Percentiles rank a stretch among this genome's conserved stretches.
These are phyloP conservation scores for Coemansia sp. DNA, from an alignment of 192 early-diverging fungal genomes.

Conservation along the genomic window DNA sequence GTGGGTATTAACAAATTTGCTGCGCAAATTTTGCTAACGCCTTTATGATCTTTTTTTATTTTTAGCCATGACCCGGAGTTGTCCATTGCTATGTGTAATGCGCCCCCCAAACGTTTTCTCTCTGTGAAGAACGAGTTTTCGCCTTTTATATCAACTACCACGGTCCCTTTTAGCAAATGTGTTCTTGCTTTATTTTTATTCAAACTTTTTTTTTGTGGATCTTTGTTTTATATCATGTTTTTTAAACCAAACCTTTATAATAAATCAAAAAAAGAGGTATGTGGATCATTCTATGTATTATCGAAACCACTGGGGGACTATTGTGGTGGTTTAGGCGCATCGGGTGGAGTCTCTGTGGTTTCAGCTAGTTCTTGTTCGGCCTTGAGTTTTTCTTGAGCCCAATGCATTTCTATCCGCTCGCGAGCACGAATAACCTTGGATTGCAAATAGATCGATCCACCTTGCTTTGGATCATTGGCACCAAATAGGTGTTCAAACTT, in stretches of 20 bases:
- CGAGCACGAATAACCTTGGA: slow-evolving; percentile 92
- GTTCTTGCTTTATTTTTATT: not conserved
- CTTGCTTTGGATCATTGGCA: slow-evolving; percentile 80
- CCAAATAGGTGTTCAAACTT: slow-evolving; percentile 88
- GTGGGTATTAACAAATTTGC: not conserved
- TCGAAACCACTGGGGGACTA: not conserved
- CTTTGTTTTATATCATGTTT: not conserved
- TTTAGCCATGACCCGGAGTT: not conserved
- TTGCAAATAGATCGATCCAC: slow-evolving; percentile 94
- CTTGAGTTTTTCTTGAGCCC: slow-evolving; percentile 59
- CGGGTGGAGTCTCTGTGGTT: not conserved
- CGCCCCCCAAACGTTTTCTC: not conserved
- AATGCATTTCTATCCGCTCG: slow-evolving; percentile 92
- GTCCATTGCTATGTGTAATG: slow-evolving; percentile 7
- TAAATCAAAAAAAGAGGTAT: not conserved
- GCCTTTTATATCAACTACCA: not conserved
- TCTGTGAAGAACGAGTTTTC: not conserved
- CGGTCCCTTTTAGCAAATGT: not conserved
- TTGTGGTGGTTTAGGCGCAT: slow-evolving; percentile 6
- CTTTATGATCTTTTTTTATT: not conserved
- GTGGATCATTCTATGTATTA: not conserved
- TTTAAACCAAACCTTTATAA: not conserved
- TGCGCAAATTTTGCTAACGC: slow-evolving; percentile 1
- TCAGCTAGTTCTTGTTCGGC: slow-evolving; percentile 40
- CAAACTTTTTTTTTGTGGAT: too few species aligned